Percentiles rank a stretch among this genome's conserved stretches.
phyloP scores from a whole-genome alignment of 2,329 filamentous ascomycete genomes.

The Curvularia sp. region DNA sequence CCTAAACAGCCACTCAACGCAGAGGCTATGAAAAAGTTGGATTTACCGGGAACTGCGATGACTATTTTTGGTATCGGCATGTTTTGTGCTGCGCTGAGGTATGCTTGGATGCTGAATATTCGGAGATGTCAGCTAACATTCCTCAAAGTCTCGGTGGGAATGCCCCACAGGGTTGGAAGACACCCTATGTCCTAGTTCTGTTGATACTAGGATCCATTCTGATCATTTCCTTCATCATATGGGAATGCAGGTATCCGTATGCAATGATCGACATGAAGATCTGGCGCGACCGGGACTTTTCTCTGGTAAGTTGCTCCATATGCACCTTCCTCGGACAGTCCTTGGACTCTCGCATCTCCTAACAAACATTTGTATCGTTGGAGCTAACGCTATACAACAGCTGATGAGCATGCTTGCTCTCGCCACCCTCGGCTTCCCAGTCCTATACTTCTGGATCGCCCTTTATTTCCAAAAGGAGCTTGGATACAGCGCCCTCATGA shows the following conservation, averaged over 20 bases:
- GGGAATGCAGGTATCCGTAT: constrained; percentile 63
- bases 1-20: constrained; percentile 54
- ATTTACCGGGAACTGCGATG: constrained; percentile 66
- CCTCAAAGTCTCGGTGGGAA: constrained; percentile 56
- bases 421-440: constrained; percentile 69
- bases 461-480: constrained; percentile 69
- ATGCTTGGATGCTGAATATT: constrained; percentile 28
- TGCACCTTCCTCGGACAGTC: neutral
- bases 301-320: constrained; percentile 54
- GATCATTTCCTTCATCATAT: constrained; percentile 65
- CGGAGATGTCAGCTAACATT: constrained; percentile 17
- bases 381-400: constrained; percentile 22
- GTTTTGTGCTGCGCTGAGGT: constrained; percentile 68
- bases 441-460: constrained; percentile 67
- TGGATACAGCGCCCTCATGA: constrained; percentile 61
- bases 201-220: constrained; percentile 65
- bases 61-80: constrained; percentile 70
- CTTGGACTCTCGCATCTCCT: neutral
- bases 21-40: constrained; percentile 64
- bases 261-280: constrained; percentile 62
- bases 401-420: constrained; percentile 64
- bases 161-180: constrained; percentile 67
- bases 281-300: constrained; percentile 69
- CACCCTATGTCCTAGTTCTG: constrained; percentile 67
- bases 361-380: constrained; percentile 29